Conservation (phyloP, 2,329 filamentous ascomycete genomes). For the Fusarium heterosporum region DNA sequence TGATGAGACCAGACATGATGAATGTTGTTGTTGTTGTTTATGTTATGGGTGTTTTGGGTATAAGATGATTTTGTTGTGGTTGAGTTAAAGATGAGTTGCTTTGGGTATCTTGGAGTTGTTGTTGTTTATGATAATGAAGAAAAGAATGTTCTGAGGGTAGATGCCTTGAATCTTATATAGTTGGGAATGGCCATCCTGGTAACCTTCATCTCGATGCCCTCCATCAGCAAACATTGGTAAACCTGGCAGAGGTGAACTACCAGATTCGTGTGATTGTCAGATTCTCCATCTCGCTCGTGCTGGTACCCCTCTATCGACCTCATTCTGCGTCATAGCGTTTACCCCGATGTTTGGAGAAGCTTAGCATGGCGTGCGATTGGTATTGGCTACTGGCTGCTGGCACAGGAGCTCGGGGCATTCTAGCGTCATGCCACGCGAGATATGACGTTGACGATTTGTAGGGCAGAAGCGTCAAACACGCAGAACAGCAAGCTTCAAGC, state of each 20-base stretch:
- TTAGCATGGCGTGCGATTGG: constrained; percentile 25
- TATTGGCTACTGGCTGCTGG: constrained; percentile 17
- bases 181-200: constrained; percentile 1
- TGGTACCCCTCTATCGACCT: constrained; percentile 31
- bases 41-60: constrained; percentile 22
- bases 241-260: constrained; percentile 19
- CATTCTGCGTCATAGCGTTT: constrained; percentile 45
- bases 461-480: constrained; percentile 15
- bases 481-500: constrained; percentile 10
- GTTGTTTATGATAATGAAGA: constrained; percentile 28
- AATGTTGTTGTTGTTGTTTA: constrained; percentile 11
- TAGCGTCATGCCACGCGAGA: constrained; percentile 40
- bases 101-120: constrained; percentile 40
- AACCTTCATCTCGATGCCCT: constrained; percentile 33
- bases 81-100: constrained; percentile 21
- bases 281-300: constrained; percentile 1
- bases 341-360: constrained; percentile 22
- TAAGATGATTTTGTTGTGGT: constrained; percentile 7
- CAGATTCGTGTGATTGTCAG: constrained; percentile 8
- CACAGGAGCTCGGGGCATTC: constrained; percentile 23
- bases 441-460: constrained; percentile 46
- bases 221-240: constrained; percentile 22
- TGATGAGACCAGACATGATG: constrained; percentile 68
- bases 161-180: constrained; percentile 42
- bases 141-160: not conserved